Conservation (phyloP, 139 green algal genomes). For the Volvox reticuliferus region DNA sequence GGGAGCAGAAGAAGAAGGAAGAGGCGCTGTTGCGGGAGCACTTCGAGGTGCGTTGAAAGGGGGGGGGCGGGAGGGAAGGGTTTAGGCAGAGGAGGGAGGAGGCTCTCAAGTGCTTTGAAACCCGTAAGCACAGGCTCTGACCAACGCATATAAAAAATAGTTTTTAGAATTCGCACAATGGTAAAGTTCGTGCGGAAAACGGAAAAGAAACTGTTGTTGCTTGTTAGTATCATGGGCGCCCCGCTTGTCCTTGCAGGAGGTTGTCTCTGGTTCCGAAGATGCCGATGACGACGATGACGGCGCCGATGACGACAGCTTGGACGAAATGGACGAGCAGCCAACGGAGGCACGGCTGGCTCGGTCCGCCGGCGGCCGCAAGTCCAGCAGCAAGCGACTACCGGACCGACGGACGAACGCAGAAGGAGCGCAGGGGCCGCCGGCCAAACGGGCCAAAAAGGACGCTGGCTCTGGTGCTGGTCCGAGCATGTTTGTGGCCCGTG, state of each 20-base stretch:
- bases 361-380: not conserved
- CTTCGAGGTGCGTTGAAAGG: slow-evolving; percentile 7
- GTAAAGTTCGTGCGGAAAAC: too few species aligned
- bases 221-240: too few species aligned
- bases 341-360: not conserved
- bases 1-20: slow-evolving; percentile 1
- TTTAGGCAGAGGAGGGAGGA: not conserved
- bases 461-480: slow-evolving; percentile 36
- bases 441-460: slow-evolving; percentile 8
- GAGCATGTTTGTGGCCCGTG: slow-evolving; percentile 82
- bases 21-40: slow-evolving; percentile 77
- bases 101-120: too few species aligned
- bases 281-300: slow-evolving; percentile 29
- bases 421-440: slow-evolving; percentile 8
- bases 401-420: not conserved
- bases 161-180: too few species aligned
- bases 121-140: too few species aligned
- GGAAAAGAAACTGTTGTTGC: too few species aligned
- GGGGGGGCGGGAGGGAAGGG: not conserved
- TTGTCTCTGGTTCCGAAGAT: slow-evolving; percentile 35
- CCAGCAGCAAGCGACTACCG: not conserved
- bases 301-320: slow-evolving; percentile 9
- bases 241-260: not conserved
- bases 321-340: slow-evolving; percentile 41
- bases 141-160: too few species aligned